Percentiles rank a stretch among this genome's conserved stretches.
These are phyloP conservation scores for Elasticomyces elasticus DNA, from an alignment of 495 filamentous ascomycete genomes.

Conservation along the genomic window DNA sequence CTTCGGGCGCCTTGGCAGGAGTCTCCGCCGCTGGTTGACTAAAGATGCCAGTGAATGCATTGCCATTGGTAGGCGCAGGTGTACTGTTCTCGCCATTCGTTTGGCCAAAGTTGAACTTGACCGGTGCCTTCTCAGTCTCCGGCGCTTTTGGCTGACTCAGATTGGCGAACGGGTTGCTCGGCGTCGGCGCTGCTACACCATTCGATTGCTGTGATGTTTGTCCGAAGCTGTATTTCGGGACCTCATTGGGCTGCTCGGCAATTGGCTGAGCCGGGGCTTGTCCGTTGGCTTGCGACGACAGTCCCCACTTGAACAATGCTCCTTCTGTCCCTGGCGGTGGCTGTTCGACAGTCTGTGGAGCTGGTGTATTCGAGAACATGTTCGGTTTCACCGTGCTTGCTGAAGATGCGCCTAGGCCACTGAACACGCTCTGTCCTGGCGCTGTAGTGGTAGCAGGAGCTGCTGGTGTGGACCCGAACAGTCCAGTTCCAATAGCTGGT, in stretches of 20 bases:
- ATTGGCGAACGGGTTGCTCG: background rate
- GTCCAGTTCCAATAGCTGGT: background rate
- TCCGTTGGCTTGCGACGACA: background rate
- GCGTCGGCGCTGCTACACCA: background rate
- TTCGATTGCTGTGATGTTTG: background rate
- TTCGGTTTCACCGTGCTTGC: background rate
- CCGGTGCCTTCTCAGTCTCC: background rate
- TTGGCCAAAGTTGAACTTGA: background rate
- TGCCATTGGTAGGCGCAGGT: background rate
- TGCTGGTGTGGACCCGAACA: constrained; percentile 2
- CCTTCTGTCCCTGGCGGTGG: background rate
- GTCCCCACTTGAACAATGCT: background rate
- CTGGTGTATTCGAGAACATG: background rate
- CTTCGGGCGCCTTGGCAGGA: background rate
- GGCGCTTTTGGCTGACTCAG: background rate
- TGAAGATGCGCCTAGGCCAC: background rate
- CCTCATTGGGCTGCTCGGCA: background rate
- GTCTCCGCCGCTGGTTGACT: background rate
- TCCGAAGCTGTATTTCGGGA: background rate
- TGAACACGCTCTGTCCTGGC: constrained; percentile 2
- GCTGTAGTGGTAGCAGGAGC: background rate
- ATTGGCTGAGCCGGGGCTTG: background rate
- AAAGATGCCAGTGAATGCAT: background rate
- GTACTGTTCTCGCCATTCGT: background rate
- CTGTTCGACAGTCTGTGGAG: background rate